Percentiles rank a stretch among this genome's conserved stretches.
These are phyloP conservation scores for Annulohypoxylon nitens DNA, from an alignment of 495 filamentous ascomycete species.

Conservation along the genomic window DNA sequence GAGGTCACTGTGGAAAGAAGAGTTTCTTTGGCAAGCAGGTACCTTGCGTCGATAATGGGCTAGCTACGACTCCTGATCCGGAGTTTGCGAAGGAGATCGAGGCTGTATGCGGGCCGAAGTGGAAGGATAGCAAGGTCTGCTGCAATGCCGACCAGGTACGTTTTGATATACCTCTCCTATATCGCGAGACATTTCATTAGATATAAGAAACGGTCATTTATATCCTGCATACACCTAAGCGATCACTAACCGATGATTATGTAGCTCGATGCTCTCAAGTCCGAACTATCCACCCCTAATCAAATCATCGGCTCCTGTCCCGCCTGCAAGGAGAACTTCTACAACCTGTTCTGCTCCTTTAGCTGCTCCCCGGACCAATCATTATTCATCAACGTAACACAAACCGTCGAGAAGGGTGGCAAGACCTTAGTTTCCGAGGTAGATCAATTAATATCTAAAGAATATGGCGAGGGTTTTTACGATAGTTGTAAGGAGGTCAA, in stretches of 20 bases:
- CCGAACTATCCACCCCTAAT: slow-evolving; percentile 87
- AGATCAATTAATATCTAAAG: slow-evolving; percentile 87
- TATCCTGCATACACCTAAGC: not conserved
- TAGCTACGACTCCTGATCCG: slow-evolving; percentile 78
- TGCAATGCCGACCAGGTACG: slow-evolving; percentile 83
- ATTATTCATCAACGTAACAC: slow-evolving; percentile 92
- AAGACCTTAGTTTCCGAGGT: slow-evolving; percentile 87
- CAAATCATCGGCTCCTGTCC: slow-evolving; percentile 91
- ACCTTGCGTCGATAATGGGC: slow-evolving; percentile 93
- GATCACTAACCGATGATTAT: slow-evolving; percentile 43
- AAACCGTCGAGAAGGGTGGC: slow-evolving; percentile 72
- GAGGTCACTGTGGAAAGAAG: slow-evolving; percentile 90
- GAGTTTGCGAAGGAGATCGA: slow-evolving; percentile 80
- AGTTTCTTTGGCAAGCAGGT: slow-evolving; percentile 87
- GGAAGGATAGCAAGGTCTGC: slow-evolving; percentile 85
- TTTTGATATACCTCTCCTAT: slow-evolving; percentile 30
- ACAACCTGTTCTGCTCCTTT: slow-evolving; percentile 96
- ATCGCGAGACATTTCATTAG: not conserved
- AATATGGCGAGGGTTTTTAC: slow-evolving; percentile 91
- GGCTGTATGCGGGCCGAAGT: slow-evolving; percentile 86
- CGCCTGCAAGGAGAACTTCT: slow-evolving; percentile 97
- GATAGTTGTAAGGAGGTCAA: slow-evolving; percentile 99
- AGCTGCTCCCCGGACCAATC: slow-evolving; percentile 98
- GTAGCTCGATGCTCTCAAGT: slow-evolving; percentile 80
- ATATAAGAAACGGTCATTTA: not conserved